Percentiles rank a stretch among this genome's conserved stretches.
These are phyloP conservation scores for Starmerella potacharoeniae DNA, from an alignment of 805 yeast genomes.

Conservation along the genomic window DNA sequence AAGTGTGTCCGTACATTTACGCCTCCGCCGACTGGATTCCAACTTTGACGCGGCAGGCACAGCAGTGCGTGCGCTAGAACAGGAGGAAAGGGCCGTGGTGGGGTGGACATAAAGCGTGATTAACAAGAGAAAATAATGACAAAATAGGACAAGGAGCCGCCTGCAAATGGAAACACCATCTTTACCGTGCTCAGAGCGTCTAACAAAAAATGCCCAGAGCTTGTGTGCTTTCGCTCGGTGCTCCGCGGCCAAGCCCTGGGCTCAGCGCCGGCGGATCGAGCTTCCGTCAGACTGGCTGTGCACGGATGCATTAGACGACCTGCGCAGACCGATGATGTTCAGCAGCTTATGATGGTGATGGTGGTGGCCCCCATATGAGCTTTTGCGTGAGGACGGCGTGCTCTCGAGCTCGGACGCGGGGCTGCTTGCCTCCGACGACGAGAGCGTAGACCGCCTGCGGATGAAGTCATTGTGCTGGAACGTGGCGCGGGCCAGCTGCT, in stretches of 20 bases:
- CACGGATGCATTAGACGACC: not conserved
- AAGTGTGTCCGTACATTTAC: not conserved
- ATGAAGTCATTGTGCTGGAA: constrained; percentile 2
- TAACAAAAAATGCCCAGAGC: too few relatives aligned
- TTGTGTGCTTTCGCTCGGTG: too few relatives aligned
- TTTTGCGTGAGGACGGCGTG: not conserved
- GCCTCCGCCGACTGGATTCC: too few relatives aligned
- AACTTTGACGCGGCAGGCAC: too few relatives aligned
- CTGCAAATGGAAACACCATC: too few relatives aligned
- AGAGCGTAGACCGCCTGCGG: constrained; percentile 10
- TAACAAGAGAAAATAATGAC: not conserved
- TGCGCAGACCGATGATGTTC: constrained; percentile 1
- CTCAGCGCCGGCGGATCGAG: not conserved
- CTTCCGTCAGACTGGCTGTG: not conserved
- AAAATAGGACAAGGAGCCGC: not conserved
- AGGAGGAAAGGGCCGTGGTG: not conserved
- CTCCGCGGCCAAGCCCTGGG: too few relatives aligned
- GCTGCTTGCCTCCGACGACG: not conserved
- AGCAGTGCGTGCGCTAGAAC: not conserved
- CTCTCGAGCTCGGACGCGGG: not conserved
- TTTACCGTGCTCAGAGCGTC: too few relatives aligned
- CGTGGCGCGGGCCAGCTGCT: constrained; percentile 21
- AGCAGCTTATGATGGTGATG: not conserved
- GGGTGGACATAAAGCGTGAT: not conserved
- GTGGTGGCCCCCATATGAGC: not conserved